phyloP scores from a whole-genome alignment of 2,329 filamentous ascomycete species.

The Chaetomiaceae sp. region DNA sequence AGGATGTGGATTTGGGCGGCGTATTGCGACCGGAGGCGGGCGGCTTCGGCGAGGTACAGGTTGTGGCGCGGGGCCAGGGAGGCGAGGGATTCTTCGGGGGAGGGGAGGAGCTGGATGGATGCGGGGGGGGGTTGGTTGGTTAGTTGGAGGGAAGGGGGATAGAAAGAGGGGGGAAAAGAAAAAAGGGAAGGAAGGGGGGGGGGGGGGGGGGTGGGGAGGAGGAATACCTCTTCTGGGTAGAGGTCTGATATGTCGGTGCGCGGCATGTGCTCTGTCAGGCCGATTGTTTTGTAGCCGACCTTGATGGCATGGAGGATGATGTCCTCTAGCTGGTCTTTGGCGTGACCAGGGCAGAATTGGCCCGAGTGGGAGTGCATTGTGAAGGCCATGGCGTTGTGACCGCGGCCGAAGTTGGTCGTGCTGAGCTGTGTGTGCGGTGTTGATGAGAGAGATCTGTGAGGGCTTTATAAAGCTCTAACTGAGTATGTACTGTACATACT shows the following conservation, averaged over 20 bases:
- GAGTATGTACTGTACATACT: too few relatives aligned
- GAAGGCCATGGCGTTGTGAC: conserved; percentile 72
- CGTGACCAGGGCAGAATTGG: conserved; percentile 91
- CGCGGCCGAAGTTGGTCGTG: too few relatives aligned
- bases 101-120: conserved; percentile 49
- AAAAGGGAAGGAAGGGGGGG: neutral
- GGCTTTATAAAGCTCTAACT: too few relatives aligned
- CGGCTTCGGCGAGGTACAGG: conserved; percentile 71
- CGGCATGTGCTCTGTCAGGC: conserved; percentile 93
- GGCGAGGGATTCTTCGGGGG: conserved; percentile 46
- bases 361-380: conserved; percentile 98
- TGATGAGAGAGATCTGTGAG: too few relatives aligned
- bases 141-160: neutral
- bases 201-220: neutral
- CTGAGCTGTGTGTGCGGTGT: too few relatives aligned
- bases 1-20: conserved; percentile 68
- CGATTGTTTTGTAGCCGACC: conserved; percentile 76
- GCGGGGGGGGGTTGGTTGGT: neutral
- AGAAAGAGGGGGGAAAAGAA: too few relatives aligned
- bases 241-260: conserved; percentile 68
- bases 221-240: conserved; percentile 76
- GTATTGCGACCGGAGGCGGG: conserved; percentile 67
- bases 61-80: conserved; percentile 55
- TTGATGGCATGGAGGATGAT: conserved; percentile 75
- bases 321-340: conserved; percentile 77